Evolutionary conservation across 306 rosid species (phyloP).

Genomic region (Prunus armeniaca): DNA sequence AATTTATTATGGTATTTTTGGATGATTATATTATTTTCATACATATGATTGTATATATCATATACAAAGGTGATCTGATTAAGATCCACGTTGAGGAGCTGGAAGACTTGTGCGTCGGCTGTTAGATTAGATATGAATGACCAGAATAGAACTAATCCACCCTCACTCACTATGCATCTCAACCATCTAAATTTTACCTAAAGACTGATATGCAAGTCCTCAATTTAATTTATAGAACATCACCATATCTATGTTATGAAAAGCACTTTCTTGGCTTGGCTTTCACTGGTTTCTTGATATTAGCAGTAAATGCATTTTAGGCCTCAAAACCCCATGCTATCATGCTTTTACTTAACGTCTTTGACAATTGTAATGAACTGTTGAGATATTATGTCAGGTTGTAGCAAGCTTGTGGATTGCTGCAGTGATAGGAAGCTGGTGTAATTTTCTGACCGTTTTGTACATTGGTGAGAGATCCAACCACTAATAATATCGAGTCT

Average conservation of each 20-base stretch:
- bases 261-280: not conserved
- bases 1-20: conserved; percentile 58
- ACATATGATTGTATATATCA: not conserved
- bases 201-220: conserved; percentile 2
- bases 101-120: not conserved
- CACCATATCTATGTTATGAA: not conserved
- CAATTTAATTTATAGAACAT: not conserved
- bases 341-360: not conserved
- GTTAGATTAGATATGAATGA: not conserved
- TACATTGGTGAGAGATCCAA: conserved; percentile 64
- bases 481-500: not conserved
- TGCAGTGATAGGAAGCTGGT: conserved; percentile 87
- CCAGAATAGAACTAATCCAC: not conserved
- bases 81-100: not conserved
- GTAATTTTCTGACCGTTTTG: conserved; percentile 70
- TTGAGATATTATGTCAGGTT: conserved; percentile 42
- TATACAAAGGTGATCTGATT: not conserved
- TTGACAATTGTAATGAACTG: conserved; percentile 23
- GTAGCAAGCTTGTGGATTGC: conserved; percentile 65
- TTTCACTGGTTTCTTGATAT: not conserved
- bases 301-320: not conserved
- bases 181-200: not conserved
- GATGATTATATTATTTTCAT: not conserved
- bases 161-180: not conserved
- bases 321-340: not conserved